Conservation (phyloP, 2,329 filamentous ascomycete genomes). For the Trichoderma afroharzianum region DNA sequence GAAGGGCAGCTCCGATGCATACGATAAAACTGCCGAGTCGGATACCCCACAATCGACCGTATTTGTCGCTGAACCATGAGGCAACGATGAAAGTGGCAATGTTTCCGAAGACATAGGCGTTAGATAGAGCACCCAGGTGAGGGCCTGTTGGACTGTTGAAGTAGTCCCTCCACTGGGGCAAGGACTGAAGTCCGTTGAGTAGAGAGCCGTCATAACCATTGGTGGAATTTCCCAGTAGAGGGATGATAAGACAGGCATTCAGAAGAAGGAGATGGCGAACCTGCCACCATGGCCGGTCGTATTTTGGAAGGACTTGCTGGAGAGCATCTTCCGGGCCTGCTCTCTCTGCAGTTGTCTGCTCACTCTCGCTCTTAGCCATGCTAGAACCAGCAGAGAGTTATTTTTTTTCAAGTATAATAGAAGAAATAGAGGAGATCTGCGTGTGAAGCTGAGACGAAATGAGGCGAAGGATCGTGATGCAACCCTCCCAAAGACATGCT, state of each 20-base stretch:
- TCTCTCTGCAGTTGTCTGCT: neutral
- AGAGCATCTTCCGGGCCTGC: neutral
- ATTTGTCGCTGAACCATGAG: neutral
- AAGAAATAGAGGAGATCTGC: neutral
- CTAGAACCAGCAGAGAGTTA: neutral
- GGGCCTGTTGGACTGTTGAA: constrained; percentile 34
- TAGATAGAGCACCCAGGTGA: constrained; percentile 23
- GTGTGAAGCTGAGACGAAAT: neutral
- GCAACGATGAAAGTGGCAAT: neutral
- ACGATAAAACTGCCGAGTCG: neutral
- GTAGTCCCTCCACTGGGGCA: constrained; percentile 40
- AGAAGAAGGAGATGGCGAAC: neutral
- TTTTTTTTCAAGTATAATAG: neutral
- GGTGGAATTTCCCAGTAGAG: constrained; percentile 20
- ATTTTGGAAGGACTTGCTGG: neutral
- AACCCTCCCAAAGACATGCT: neutral
- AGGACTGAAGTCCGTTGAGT: constrained; percentile 47
- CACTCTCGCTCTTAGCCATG: neutral
- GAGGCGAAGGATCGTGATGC: neutral
- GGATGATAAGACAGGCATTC: neutral
- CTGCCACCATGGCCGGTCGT: neutral
- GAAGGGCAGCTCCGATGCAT: constrained; percentile 27
- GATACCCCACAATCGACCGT: neutral
- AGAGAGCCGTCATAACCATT: constrained; percentile 47
- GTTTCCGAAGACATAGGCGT: neutral